Conservation (phyloP, 2,329 filamentous ascomycete genomes). For the Penicillium thymicola region DNA sequence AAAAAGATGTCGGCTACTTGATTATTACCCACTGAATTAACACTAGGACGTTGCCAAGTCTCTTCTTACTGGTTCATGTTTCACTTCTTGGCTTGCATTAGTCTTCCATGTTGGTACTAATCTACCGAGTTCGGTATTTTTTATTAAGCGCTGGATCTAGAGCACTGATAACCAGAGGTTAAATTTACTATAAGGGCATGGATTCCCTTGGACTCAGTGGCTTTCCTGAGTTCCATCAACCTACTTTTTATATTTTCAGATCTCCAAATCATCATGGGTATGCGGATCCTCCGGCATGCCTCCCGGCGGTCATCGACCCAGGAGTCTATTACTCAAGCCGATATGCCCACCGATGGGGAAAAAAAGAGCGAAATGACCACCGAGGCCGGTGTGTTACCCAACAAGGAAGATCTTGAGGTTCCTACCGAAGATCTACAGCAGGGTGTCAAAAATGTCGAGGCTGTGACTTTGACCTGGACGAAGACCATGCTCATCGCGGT, state of each 20-base stretch:
- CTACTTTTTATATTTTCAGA: not conserved
- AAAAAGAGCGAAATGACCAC: not conserved
- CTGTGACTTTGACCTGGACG: conserved; percentile 46
- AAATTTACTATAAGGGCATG: conserved; percentile 3
- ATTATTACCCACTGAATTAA: not conserved
- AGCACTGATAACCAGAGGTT: not conserved
- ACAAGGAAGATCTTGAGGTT: not conserved
- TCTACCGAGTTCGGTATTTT: conserved; percentile 6
- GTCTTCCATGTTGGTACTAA: conserved; percentile 1
- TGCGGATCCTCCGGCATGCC: conserved; percentile 1
- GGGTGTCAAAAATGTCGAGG: conserved; percentile 30
- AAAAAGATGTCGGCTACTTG: not conserved
- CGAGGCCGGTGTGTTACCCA: not conserved
- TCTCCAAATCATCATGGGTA: not conserved
- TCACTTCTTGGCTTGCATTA: not conserved
- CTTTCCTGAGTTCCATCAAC: not conserved
- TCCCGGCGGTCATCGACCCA: conserved; percentile 5
- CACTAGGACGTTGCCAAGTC: conserved; percentile 4
- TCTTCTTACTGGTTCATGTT: not conserved
- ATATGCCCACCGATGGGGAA: not conserved
- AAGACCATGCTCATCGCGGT: conserved; percentile 38
- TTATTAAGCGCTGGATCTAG: not conserved
- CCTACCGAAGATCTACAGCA: conserved; percentile 7
- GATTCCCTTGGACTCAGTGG: not conserved
- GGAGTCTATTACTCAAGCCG: not conserved